phyloP scores from a whole-genome alignment of 768 basidiomycete species.

The Cubamyces sp. region DNA sequence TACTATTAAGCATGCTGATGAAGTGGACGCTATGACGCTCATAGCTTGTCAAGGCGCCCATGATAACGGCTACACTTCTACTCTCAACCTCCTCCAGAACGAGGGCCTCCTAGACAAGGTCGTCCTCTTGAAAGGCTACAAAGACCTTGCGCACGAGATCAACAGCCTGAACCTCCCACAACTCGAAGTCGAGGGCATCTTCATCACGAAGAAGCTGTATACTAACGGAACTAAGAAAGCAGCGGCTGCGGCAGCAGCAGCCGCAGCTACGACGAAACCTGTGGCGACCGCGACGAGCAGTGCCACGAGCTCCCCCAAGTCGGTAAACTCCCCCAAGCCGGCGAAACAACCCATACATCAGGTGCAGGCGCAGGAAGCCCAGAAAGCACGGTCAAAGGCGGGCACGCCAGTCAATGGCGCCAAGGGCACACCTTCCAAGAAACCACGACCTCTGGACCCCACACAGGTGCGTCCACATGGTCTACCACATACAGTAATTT shows the following conservation, averaged over 20 bases:
- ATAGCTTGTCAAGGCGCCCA: slow-evolving; percentile 35
- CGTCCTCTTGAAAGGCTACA: slow-evolving; percentile 44
- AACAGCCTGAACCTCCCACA: slow-evolving; percentile 36
- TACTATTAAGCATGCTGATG: background rate
- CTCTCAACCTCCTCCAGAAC: slow-evolving; percentile 42
- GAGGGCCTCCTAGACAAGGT: slow-evolving; percentile 44
- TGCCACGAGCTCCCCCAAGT: slow-evolving; percentile 6
- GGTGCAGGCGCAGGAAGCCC: slow-evolving; percentile 31
- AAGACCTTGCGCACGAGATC: slow-evolving; percentile 41
- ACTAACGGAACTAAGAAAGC: slow-evolving; percentile 23
- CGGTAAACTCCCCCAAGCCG: slow-evolving; percentile 12
- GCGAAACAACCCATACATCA: slow-evolving; percentile 12
- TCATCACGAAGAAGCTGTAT: slow-evolving; percentile 39
- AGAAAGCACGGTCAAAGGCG: slow-evolving; percentile 30
- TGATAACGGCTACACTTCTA: slow-evolving; percentile 47
- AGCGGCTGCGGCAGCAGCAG: slow-evolving; percentile 7
- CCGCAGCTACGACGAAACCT: background rate
- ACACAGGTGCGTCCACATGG: slow-evolving; percentile 18
- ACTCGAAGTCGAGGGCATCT: slow-evolving; percentile 41
- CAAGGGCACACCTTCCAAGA: slow-evolving; percentile 14
- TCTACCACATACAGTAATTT: background rate
- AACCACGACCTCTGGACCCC: slow-evolving; percentile 16
- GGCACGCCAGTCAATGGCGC: slow-evolving; percentile 8
- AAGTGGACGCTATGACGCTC: background rate
- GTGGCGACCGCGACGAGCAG: background rate